Conservation (phyloP, 1,139 yeast species). For the Fermentozyma sake region DNA sequence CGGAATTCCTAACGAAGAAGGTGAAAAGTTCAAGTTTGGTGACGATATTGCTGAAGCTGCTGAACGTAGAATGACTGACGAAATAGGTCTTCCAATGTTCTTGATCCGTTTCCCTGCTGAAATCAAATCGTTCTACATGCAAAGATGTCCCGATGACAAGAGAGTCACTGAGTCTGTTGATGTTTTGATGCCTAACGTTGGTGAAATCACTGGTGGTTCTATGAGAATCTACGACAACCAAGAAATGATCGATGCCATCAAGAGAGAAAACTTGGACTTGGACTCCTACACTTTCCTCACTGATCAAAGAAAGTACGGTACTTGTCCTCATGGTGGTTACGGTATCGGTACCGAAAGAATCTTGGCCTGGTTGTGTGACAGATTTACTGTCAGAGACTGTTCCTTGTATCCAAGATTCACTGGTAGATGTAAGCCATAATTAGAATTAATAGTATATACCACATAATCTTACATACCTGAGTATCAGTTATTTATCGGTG, state of each 20-base stretch:
- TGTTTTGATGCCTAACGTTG: slow-evolving; percentile 97
- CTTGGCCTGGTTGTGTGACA: slow-evolving; percentile 95
- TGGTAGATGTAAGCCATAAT: slow-evolving; percentile 92
- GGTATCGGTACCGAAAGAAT: slow-evolving; percentile 98
- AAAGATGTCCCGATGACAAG: slow-evolving; percentile 82
- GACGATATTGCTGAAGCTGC: slow-evolving; percentile 99
- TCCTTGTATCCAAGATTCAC: slow-evolving; percentile 96
- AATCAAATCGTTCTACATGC: slow-evolving; percentile 97
- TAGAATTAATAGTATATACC: not conserved
- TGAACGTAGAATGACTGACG: slow-evolving; percentile 97
- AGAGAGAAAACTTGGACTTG: slow-evolving; percentile 84
- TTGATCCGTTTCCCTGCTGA: slow-evolving; percentile 94
- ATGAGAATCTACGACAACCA: slow-evolving; percentile 88
- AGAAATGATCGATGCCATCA: slow-evolving; percentile 84
- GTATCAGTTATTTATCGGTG: not conserved
- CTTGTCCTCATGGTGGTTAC: slow-evolving; percentile 98
- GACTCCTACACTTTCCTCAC: slow-evolving; percentile 89
- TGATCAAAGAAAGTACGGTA: slow-evolving; percentile 94
- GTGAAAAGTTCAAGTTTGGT: slow-evolving; percentile 88
- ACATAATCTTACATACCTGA: not conserved
- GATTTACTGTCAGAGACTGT: slow-evolving; percentile 97
- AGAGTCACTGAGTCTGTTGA: slow-evolving; percentile 98
- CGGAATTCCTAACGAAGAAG: slow-evolving; percentile 90
- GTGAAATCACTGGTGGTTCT: slow-evolving; percentile 97
- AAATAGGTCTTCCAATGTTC: slow-evolving; percentile 86